Conservation (phyloP, 2,329 filamentous ascomycete species). For the Fusarium napiforme region DNA sequence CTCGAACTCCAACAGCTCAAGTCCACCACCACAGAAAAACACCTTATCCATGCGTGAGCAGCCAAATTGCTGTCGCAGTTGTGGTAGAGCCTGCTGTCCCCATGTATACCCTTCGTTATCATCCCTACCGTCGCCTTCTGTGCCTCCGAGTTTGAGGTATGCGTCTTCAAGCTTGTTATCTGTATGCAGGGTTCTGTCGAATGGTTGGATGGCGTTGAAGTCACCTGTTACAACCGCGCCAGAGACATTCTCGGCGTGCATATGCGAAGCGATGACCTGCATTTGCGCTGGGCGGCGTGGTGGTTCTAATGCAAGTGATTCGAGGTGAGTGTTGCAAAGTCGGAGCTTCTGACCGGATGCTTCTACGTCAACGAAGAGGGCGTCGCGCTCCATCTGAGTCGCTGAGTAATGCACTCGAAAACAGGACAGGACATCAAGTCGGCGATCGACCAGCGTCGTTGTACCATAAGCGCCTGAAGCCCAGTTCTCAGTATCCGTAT, state of each 20-base stretch:
- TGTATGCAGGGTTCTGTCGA: constrained; percentile 59
- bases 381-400: constrained; percentile 64
- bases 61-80: constrained; percentile 57
- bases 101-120: constrained; percentile 62
- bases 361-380: constrained; percentile 60
- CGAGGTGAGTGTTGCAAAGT: constrained; percentile 67
- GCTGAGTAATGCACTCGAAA: constrained; percentile 63
- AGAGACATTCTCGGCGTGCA: constrained; percentile 52
- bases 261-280: constrained; percentile 53
- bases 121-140: constrained; percentile 56
- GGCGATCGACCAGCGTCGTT: constrained; percentile 60
- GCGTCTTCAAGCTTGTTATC: constrained; percentile 63
- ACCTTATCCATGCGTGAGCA: constrained; percentile 66
- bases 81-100: constrained; percentile 63
- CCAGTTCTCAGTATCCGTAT: constrained; percentile 58
- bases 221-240: constrained; percentile 63
- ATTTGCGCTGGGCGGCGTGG: constrained; percentile 63
- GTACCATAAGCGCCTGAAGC: constrained; percentile 61
- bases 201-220: constrained; percentile 67
- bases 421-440: constrained; percentile 54
- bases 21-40: constrained; percentile 54
- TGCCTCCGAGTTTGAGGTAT: constrained; percentile 62
- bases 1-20: constrained; percentile 49
- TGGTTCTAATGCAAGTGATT: constrained; percentile 61
- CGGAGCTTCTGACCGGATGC: constrained; percentile 50